Evolutionary conservation across 2,329 filamentous ascomycete genomes (phyloP).

Genomic region (Penicillium sp.): DNA sequence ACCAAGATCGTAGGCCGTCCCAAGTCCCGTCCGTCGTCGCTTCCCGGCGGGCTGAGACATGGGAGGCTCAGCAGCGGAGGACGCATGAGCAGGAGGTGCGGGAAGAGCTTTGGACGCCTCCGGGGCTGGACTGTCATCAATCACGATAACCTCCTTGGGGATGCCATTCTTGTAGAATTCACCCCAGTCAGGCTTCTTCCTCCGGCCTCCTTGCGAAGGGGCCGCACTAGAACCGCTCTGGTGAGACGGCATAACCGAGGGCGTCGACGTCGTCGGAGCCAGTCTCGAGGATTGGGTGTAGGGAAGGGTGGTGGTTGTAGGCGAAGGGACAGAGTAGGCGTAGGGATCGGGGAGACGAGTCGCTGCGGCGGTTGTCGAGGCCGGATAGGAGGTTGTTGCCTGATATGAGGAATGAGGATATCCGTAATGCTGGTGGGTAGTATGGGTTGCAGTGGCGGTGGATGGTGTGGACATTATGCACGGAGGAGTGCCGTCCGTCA

Average conservation of each 20-base stretch:
- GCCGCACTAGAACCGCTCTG: constrained; percentile 36
- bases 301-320: constrained; percentile 31
- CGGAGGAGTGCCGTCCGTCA: constrained; percentile 26
- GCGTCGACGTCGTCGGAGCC: constrained; percentile 36
- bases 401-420: constrained; percentile 59
- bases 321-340: constrained; percentile 38
- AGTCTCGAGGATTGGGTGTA: constrained; percentile 36
- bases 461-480: constrained; percentile 73
- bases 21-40: constrained; percentile 64
- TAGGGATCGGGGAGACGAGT: constrained; percentile 44
- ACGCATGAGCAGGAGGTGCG: constrained; percentile 17
- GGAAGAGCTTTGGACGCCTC: constrained; percentile 26
- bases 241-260: constrained; percentile 36
- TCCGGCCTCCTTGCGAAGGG: constrained; percentile 40
- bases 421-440: constrained; percentile 62
- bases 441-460: constrained; percentile 67
- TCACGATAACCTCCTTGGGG: constrained; percentile 80
- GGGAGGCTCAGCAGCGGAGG: constrained; percentile 27
- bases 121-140: constrained; percentile 61
- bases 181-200: constrained; percentile 67
- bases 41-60: constrained; percentile 54
- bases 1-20: constrained; percentile 62
- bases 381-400: constrained; percentile 51
- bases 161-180: constrained; percentile 78
- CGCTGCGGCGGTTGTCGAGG: constrained; percentile 39